Evolutionary conservation across 179 eudicot species (phyloP).

Genomic region (Beta lomatogona): DNA sequence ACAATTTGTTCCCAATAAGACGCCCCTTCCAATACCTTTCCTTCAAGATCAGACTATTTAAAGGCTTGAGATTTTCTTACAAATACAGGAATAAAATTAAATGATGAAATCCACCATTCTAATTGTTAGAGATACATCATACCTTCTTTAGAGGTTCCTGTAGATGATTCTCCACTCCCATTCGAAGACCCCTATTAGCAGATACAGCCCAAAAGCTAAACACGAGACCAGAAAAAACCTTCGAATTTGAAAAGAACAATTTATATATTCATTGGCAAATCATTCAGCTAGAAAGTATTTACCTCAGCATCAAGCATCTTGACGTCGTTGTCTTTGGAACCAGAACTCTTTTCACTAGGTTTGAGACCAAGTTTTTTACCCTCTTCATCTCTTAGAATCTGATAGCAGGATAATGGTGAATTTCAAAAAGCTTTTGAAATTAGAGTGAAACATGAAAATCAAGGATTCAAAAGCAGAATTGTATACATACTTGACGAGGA

Average conservation of each 20-base stretch:
- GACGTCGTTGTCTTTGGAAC: slow-evolving; percentile 53
- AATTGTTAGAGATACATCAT: background rate
- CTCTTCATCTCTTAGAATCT: slow-evolving; percentile 78
- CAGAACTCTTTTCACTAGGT: slow-evolving; percentile 56
- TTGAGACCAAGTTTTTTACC: slow-evolving; percentile 74
- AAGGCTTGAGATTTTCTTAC: background rate
- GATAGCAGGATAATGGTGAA: slow-evolving; percentile 5
- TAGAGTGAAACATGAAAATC: background rate
- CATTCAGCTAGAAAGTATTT: background rate
- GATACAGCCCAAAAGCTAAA: background rate
- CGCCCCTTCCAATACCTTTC: background rate
- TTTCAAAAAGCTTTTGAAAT: background rate
- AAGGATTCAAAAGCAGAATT: background rate
- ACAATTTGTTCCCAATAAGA: background rate
- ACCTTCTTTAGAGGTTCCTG: slow-evolving; percentile 66
- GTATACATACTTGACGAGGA: slow-evolving; percentile 72
- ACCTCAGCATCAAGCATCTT: slow-evolving; percentile 81
- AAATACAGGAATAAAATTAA: background rate
- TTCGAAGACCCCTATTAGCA: slow-evolving; percentile 67
- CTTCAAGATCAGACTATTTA: background rate
- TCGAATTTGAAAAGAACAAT: background rate
- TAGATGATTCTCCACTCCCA: slow-evolving; percentile 65
- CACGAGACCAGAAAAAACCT: background rate
- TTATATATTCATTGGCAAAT: background rate
- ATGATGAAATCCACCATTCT: background rate